Percentiles rank a stretch among this genome's conserved stretches.
phyloP scores from a whole-genome alignment of 768 basidiomycete species.

The Mycena chlorophos region DNA sequence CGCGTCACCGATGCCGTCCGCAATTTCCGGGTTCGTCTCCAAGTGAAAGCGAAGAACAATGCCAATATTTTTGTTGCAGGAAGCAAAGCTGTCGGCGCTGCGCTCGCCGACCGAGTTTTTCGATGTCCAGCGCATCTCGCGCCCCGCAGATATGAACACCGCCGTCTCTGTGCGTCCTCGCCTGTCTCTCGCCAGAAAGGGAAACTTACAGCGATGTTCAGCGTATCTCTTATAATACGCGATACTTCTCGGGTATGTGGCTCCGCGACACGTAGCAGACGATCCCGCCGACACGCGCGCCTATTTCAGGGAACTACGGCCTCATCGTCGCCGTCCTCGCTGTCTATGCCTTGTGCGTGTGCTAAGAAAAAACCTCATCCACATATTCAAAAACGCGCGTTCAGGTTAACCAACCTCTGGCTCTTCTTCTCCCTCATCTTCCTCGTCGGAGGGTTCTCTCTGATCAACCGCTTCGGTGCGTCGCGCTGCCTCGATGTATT shows the following conservation, averaged over 20 bases:
- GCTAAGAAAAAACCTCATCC: background rate
- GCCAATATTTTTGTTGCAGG: slow-evolving; percentile 41
- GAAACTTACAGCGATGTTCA: slow-evolving; percentile 30
- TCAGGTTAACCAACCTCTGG: slow-evolving; percentile 76
- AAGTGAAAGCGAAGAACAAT: background rate
- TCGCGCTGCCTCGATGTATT: slow-evolving; percentile 16
- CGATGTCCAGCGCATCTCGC: slow-evolving; percentile 79
- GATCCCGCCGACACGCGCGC: background rate
- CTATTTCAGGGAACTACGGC: slow-evolving; percentile 77
- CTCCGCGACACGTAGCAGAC: slow-evolving; percentile 1
- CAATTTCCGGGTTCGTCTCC: slow-evolving; percentile 56
- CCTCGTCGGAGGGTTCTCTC: slow-evolving; percentile 87
- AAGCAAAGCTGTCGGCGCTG: slow-evolving; percentile 75
- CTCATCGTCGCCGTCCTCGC: slow-evolving; percentile 73
- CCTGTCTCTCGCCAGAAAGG: background rate
- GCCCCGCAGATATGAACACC: slow-evolving; percentile 77
- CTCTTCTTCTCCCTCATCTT: slow-evolving; percentile 84
- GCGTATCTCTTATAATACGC: slow-evolving; percentile 94
- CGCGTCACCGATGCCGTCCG: slow-evolving; percentile 70
- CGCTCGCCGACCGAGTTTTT: slow-evolving; percentile 79
- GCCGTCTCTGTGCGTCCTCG: slow-evolving; percentile 65
- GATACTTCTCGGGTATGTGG: slow-evolving; percentile 77
- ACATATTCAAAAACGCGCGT: slow-evolving; percentile 7
- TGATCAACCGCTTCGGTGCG: slow-evolving; percentile 88
- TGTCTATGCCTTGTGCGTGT: slow-evolving; percentile 78